phyloP scores from a whole-genome alignment of 306 rosid genomes.

The Sphenostylis stenocarpa region DNA sequence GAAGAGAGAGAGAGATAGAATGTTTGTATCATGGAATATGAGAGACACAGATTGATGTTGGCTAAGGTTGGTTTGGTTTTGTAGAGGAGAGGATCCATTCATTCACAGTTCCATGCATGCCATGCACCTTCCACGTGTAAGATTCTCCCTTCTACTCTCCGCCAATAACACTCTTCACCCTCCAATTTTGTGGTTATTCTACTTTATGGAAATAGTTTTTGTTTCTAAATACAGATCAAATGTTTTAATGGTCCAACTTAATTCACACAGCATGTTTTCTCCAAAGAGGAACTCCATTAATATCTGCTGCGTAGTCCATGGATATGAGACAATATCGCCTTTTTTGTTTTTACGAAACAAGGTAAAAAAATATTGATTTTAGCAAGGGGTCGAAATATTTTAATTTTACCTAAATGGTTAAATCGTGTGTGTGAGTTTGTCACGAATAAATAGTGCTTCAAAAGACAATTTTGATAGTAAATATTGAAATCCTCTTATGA shows the following conservation, averaged over 20 bases:
- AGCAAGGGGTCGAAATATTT: too few relatives aligned
- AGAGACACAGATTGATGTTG: background rate
- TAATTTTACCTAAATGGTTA: too few relatives aligned
- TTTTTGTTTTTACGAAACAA: too few relatives aligned
- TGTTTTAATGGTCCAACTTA: background rate
- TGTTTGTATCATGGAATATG: background rate
- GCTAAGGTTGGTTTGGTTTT: background rate
- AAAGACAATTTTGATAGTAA: too few relatives aligned
- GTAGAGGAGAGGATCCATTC: background rate
- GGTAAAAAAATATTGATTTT: too few relatives aligned
- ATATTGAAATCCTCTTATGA: too few relatives aligned
- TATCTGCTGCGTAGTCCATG: too few relatives aligned
- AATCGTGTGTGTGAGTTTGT: too few relatives aligned
- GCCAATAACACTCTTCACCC: background rate
- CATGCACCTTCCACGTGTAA: conserved; percentile 13
- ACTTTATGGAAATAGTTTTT: too few relatives aligned
- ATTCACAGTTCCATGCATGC: background rate
- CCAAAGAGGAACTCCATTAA: background rate
- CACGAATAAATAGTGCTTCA: too few relatives aligned
- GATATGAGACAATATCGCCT: too few relatives aligned
- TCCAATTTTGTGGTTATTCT: background rate
- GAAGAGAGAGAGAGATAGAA: background rate
- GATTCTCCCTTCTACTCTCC: background rate
- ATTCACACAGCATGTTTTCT: background rate
- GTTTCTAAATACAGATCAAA: too few relatives aligned